These are phyloP conservation scores for Candida tammaniensis DNA, from an alignment of 805 yeast species.

Conservation along the genomic window DNA sequence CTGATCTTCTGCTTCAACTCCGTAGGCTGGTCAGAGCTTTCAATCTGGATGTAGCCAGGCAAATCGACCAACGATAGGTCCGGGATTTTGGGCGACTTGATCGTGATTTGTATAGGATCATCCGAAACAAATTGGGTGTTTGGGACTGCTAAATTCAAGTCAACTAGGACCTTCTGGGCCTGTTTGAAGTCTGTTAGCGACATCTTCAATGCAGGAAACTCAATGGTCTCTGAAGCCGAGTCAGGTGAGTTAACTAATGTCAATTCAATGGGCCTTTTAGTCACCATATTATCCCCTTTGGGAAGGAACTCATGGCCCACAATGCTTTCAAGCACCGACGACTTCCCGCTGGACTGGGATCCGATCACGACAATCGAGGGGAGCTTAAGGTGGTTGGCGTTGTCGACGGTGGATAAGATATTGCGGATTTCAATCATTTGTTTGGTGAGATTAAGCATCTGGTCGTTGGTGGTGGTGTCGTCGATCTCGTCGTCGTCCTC, in stretches of 20 bases:
- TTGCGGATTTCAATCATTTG: slow-evolving; percentile 96
- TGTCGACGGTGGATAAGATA: slow-evolving; percentile 71
- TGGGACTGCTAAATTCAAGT: slow-evolving; percentile 91
- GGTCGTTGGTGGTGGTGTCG: slow-evolving; percentile 63
- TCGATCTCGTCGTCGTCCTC: slow-evolving; percentile 45
- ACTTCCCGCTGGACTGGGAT: slow-evolving; percentile 95
- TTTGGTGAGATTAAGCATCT: slow-evolving; percentile 84
- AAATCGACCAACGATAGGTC: slow-evolving; percentile 92
- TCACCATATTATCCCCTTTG: slow-evolving; percentile 97
- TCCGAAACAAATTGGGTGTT: slow-evolving; percentile 79
- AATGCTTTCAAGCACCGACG: slow-evolving; percentile 91
- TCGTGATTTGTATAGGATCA: slow-evolving; percentile 91
- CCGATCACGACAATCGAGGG: slow-evolving; percentile 98
- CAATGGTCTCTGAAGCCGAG: slow-evolving; percentile 81
- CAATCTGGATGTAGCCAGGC: slow-evolving; percentile 97
- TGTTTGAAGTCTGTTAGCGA: slow-evolving; percentile 84
- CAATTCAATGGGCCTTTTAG: slow-evolving; percentile 94
- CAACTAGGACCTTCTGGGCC: slow-evolving; percentile 83
- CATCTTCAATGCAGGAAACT: slow-evolving; percentile 85
- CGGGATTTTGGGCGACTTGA: slow-evolving; percentile 83
- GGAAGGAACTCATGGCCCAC: slow-evolving; percentile 99
- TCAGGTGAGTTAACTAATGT: slow-evolving; percentile 86
- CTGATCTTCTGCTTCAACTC: slow-evolving; percentile 78
- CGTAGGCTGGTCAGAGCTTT: slow-evolving; percentile 93
- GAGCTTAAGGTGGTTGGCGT: slow-evolving; percentile 70